Evolutionary conservation across 2,329 filamentous ascomycete species (phyloP).

Genomic region (Aspergillus viridinutans): DNA sequence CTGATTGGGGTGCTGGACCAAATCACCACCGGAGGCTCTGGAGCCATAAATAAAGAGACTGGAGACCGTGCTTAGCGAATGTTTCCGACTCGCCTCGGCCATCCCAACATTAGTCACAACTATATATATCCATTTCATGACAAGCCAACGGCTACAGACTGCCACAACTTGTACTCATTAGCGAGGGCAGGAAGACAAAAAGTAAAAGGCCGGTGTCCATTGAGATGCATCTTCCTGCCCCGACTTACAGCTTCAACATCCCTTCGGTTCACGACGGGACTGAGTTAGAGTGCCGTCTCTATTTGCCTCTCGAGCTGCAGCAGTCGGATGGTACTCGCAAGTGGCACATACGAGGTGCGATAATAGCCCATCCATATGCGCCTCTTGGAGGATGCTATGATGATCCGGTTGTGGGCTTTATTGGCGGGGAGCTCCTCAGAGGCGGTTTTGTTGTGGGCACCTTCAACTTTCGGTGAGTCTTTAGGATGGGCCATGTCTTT

Average conservation of each 20-base stretch:
- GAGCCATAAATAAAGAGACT: neutral
- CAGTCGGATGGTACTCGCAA: constrained; percentile 15
- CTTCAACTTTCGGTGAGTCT: constrained; percentile 79
- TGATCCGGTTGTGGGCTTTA: constrained; percentile 69
- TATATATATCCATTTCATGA: neutral
- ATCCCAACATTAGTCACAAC: neutral
- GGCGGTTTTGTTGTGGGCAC: constrained; percentile 73
- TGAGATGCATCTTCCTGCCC: constrained; percentile 29
- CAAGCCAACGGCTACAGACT: neutral
- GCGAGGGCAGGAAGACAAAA: neutral
- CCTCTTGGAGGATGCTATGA: constrained; percentile 81
- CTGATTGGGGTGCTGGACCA: neutral
- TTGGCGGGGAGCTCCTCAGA: constrained; percentile 62
- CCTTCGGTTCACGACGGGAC: constrained; percentile 79
- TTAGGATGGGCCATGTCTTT: neutral
- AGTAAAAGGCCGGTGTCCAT: constrained; percentile 13
- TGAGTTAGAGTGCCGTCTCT: constrained; percentile 75
- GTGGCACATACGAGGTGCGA: constrained; percentile 49
- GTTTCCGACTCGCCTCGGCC: neutral
- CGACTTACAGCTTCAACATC: constrained; percentile 63
- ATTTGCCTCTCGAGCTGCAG: constrained; percentile 55
- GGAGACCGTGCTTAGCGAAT: neutral
- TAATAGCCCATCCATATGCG: constrained; percentile 88
- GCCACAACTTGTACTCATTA: neutral
- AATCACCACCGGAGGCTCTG: too few relatives aligned